Conservation (phyloP, 495 filamentous ascomycete species). For the Aspergillus diversus region DNA sequence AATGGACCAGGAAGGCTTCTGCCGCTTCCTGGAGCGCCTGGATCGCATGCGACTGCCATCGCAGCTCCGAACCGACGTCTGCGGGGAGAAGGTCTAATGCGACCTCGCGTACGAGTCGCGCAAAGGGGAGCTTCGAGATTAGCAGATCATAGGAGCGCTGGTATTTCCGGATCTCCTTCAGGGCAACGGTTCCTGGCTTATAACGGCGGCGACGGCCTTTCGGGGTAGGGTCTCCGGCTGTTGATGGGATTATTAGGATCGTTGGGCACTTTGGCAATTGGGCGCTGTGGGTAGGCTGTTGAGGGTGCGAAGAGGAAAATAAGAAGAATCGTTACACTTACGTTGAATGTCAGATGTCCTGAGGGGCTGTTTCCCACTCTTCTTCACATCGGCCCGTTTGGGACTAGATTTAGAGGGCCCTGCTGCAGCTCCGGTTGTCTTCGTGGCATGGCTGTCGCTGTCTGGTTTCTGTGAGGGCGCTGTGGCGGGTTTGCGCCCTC, state of each 20-base stretch:
- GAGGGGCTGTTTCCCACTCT: constrained; percentile 30
- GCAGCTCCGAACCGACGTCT: constrained; percentile 60
- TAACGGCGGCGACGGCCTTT: constrained; percentile 68
- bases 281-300: too few relatives aligned
- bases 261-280: too few relatives aligned
- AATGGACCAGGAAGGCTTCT: constrained; percentile 89
- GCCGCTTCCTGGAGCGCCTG: constrained; percentile 87
- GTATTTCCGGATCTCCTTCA: constrained; percentile 84
- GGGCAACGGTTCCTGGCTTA: constrained; percentile 79
- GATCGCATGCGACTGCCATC: constrained; percentile 94
- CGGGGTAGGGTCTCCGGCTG: constrained; percentile 76
- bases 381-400: constrained; percentile 24
- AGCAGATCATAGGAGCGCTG: constrained; percentile 83
- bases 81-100: constrained; percentile 59
- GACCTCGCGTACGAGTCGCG: constrained; percentile 88
- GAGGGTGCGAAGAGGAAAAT: not conserved
- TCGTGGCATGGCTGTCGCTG: not conserved
- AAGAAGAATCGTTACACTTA: constrained; percentile 27
- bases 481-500: constrained; percentile 24
- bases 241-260: not conserved
- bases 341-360: constrained; percentile 42
- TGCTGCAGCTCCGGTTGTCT: constrained; percentile 13
- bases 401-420: constrained; percentile 24
- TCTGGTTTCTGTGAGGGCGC: constrained; percentile 3
- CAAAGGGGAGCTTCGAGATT: constrained; percentile 80